phyloP scores from a whole-genome alignment of 1,284 basidiomycete genomes.

The Papiliotrema nemorosa region DNA sequence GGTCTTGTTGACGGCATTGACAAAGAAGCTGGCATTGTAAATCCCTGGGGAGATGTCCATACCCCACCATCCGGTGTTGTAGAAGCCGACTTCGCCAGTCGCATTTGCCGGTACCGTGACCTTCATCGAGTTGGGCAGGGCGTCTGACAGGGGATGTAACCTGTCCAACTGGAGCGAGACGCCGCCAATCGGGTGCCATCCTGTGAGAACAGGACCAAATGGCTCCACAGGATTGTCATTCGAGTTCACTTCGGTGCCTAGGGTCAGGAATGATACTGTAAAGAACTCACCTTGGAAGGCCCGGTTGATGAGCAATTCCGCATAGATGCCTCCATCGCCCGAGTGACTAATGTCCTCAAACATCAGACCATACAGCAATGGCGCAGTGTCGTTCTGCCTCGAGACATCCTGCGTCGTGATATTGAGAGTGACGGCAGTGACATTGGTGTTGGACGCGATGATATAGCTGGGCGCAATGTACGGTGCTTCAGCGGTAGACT shows the following conservation, averaged over 20 bases:
- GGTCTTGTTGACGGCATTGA: conserved; percentile 1
- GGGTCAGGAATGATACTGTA: too few relatives aligned
- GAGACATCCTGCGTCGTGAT: conserved; percentile 4
- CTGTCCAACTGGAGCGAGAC: background rate
- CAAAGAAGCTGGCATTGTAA: conserved; percentile 3
- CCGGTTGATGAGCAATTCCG: conserved; percentile 5
- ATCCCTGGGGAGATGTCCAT: conserved; percentile 3
- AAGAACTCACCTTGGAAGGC: conserved; percentile 6
- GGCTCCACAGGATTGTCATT: conserved; percentile 6
- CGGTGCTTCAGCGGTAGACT: background rate
- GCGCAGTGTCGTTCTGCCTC: conserved; percentile 2
- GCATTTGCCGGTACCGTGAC: conserved; percentile 1
- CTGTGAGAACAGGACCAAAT: background rate
- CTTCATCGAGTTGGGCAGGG: conserved; percentile 3
- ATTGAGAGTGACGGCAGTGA: background rate
- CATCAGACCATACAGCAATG: conserved; percentile 6
- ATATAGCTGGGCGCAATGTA: conserved; percentile 4
- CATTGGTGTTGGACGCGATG: conserved; percentile 3
- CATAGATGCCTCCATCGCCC: conserved; percentile 8
- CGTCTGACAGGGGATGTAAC: conserved; percentile 3
- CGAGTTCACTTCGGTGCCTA: background rate
- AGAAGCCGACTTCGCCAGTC: conserved; percentile 3
- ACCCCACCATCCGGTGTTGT: conserved; percentile 8
- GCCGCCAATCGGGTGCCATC: conserved; percentile 3
- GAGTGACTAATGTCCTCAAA: conserved; percentile 8